These are phyloP conservation scores for Amoebophrya sp. DNA, from an alignment of 169 alveolate species.

Conservation along the genomic window DNA sequence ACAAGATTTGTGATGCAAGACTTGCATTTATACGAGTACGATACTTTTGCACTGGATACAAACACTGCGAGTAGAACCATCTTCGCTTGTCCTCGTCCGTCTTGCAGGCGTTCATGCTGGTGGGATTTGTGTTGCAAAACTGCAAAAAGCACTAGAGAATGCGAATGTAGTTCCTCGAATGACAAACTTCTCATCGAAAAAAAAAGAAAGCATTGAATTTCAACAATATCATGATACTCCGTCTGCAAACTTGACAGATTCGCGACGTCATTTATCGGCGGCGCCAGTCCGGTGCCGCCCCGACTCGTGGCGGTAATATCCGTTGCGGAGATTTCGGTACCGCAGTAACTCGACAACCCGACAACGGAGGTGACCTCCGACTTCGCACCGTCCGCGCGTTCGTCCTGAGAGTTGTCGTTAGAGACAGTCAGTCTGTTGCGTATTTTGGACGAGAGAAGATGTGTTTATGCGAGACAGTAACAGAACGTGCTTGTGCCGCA, in stretches of 20 bases:
- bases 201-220: not conserved
- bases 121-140: too few relatives aligned
- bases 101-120: not conserved
- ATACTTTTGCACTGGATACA: too few relatives aligned
- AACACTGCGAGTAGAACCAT: not conserved
- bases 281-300: not conserved
- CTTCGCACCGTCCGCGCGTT: not conserved
- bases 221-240: not conserved
- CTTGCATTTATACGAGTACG: too few relatives aligned
- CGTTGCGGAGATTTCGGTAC: not conserved
- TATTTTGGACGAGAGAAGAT: too few relatives aligned
- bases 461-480: too few relatives aligned
- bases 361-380: not conserved
- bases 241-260: not conserved
- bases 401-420: too few relatives aligned
- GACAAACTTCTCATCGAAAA: too few relatives aligned
- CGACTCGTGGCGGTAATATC: not conserved
- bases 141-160: too few relatives aligned
- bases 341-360: not conserved
- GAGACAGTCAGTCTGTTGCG: too few relatives aligned
- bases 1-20: too few relatives aligned
- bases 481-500: too few relatives aligned
- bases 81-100: not conserved
- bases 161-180: too few relatives aligned
- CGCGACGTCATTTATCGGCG: not conserved